Conservation (phyloP, 495 filamentous ascomycete species). For the Annulohypoxylon stygium region DNA sequence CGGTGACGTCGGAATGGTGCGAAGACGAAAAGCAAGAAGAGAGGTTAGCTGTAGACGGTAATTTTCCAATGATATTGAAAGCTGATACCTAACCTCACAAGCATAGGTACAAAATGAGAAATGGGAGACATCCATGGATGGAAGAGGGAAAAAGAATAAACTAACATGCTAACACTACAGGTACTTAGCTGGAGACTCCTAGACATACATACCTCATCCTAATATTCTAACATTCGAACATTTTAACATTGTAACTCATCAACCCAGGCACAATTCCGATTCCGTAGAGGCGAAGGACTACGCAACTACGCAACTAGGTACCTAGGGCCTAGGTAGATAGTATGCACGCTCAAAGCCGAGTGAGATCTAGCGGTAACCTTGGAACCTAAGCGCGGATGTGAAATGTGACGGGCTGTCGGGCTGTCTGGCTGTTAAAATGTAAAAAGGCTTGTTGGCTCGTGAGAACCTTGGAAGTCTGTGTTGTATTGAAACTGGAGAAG, state of each 20-base stretch:
- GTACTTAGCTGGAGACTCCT: background rate
- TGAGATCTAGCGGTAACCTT: conserved; percentile 1
- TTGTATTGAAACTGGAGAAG: conserved; percentile 38
- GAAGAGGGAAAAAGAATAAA: background rate
- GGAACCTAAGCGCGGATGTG: background rate
- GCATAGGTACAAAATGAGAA: background rate
- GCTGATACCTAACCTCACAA: background rate
- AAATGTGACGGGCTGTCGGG: conserved; percentile 18
- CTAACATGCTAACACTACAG: background rate
- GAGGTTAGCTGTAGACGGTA: no score
- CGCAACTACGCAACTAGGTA: background rate
- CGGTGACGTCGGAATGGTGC: background rate
- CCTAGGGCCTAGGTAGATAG: background rate
- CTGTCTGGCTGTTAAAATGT: background rate
- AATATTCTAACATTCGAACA: no score
- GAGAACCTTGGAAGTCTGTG: conserved; percentile 7
- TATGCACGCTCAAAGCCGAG: background rate
- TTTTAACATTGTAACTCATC: no score
- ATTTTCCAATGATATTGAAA: no score
- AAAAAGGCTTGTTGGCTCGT: conserved; percentile 1
- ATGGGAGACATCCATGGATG: no score
- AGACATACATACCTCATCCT: background rate
- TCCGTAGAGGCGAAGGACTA: background rate
- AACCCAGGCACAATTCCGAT: background rate
- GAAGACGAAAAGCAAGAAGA: background rate